phyloP scores from a whole-genome alignment of 345 rosid species.

The Salix dunnii region DNA sequence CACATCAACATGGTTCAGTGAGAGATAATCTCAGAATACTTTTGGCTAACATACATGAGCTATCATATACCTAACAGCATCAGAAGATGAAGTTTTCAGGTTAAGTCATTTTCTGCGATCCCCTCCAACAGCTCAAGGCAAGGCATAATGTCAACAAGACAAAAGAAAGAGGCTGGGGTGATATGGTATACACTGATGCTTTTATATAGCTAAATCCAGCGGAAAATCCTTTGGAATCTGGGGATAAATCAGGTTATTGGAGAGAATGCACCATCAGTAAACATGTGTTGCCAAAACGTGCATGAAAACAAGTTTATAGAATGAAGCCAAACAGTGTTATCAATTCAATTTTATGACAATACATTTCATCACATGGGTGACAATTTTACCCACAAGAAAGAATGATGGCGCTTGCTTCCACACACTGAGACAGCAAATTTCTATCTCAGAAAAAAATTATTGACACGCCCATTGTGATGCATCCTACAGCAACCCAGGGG shows the following conservation, averaged over 20 bases:
- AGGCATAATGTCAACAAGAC: not conserved
- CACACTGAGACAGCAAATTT: constrained; percentile 10
- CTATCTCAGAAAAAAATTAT: constrained; percentile 69
- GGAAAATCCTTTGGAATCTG: not conserved
- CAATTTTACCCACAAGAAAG: constrained; percentile 7
- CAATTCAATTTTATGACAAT: not conserved
- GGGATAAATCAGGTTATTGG: not conserved
- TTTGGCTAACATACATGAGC: not conserved
- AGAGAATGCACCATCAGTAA: not conserved
- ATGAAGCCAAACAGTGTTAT: not conserved
- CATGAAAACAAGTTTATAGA: constrained; percentile 11
- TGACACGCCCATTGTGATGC: constrained; percentile 85
- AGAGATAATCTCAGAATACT: not conserved
- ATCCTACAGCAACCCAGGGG: constrained; percentile 91
- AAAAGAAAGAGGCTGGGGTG: not conserved
- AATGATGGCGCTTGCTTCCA: constrained; percentile 22
- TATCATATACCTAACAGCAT: not conserved
- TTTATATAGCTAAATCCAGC: not conserved
- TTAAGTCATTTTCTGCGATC: not conserved
- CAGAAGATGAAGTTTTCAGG: not conserved
- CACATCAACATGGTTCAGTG: not conserved
- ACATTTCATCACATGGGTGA: not conserved
- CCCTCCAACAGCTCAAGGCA: not conserved
- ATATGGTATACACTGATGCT: not conserved
- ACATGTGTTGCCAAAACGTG: constrained; percentile 9